A percentile compares a stretch with the other conserved stretches of the same genome.
These are phyloP conservation scores for Marasmius tenuissimus DNA, from an alignment of 1,284 basidiomycete species.

Conservation along the genomic window DNA sequence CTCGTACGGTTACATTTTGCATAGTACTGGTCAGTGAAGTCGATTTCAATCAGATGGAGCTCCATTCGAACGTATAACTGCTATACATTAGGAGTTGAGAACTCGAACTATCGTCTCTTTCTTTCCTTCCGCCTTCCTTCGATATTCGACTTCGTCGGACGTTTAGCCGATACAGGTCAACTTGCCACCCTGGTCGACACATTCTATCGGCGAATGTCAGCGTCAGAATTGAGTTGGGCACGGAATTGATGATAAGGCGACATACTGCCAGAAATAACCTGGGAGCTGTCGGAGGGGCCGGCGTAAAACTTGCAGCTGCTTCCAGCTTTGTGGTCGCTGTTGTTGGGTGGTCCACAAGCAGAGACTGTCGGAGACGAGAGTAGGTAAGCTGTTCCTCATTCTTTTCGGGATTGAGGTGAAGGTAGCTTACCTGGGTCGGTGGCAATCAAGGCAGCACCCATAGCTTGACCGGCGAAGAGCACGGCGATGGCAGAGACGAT, in stretches of 20 bases:
- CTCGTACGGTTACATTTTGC: too few species aligned
- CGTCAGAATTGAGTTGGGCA: too few species aligned
- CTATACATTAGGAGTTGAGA: too few species aligned
- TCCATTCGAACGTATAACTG: too few species aligned
- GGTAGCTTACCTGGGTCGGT: background rate
- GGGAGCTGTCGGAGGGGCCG: background rate
- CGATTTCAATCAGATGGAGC: too few species aligned
- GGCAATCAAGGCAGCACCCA: conserved; percentile 1
- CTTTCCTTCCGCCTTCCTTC: too few species aligned
- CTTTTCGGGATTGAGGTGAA: background rate
- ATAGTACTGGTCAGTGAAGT: too few species aligned
- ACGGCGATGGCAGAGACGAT: background rate
- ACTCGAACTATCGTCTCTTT: too few species aligned
- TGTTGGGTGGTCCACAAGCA: conserved; percentile 2
- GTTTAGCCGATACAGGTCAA: background rate
- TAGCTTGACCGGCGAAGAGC: conserved; percentile 1
- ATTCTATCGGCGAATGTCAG: background rate
- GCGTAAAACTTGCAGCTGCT: conserved; percentile 2
- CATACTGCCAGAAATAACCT: background rate
- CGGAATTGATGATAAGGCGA: too few species aligned
- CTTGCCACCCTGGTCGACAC: background rate
- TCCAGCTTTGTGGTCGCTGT: background rate
- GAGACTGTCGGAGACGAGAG: background rate
- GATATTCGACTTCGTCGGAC: too few species aligned
- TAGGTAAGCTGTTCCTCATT: background rate